Evolutionary conservation across 202 grass and related monocot species (phyloP).

Genomic region (Musa balbisiana): DNA sequence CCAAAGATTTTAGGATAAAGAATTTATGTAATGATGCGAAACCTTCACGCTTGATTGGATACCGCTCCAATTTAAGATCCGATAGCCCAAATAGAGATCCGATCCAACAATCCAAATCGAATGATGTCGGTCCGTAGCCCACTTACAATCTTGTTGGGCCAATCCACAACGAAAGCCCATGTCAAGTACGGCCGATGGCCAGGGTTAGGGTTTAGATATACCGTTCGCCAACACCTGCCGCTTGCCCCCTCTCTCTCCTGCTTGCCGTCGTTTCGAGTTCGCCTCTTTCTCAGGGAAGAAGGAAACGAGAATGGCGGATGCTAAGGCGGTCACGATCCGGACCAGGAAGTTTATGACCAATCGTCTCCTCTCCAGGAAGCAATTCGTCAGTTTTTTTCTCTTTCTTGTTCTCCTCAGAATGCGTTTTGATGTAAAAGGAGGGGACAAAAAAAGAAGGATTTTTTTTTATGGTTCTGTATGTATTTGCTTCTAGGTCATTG

Average conservation of each 20-base stretch:
- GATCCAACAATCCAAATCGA: too few species aligned
- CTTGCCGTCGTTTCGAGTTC: background rate
- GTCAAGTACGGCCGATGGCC: too few species aligned
- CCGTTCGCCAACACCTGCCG: background rate
- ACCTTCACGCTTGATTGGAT: too few species aligned
- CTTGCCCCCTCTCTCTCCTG: background rate
- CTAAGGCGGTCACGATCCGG: background rate
- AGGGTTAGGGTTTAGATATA: background rate
- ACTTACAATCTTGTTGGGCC: too few species aligned
- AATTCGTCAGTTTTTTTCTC: background rate
- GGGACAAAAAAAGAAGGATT: background rate
- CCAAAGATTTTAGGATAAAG: too few species aligned
- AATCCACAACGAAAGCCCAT: too few species aligned
- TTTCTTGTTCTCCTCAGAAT: background rate
- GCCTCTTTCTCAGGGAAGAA: background rate
- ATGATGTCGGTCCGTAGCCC: too few species aligned
- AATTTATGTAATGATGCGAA: too few species aligned
- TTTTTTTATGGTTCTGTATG: background rate
- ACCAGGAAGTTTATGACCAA: constrained; percentile 9
- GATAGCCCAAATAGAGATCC: too few species aligned
- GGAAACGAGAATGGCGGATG: background rate
- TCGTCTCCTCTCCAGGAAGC: constrained; percentile 12
- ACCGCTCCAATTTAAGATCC: too few species aligned
- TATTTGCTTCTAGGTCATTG: constrained; percentile 3
- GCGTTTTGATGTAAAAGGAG: too few species aligned